Percentiles rank a stretch among this genome's conserved stretches.
Evolutionary conservation across 2,329 filamentous ascomycete genomes (phyloP).

Genomic region (Hymenoscyphus albidus): DNA sequence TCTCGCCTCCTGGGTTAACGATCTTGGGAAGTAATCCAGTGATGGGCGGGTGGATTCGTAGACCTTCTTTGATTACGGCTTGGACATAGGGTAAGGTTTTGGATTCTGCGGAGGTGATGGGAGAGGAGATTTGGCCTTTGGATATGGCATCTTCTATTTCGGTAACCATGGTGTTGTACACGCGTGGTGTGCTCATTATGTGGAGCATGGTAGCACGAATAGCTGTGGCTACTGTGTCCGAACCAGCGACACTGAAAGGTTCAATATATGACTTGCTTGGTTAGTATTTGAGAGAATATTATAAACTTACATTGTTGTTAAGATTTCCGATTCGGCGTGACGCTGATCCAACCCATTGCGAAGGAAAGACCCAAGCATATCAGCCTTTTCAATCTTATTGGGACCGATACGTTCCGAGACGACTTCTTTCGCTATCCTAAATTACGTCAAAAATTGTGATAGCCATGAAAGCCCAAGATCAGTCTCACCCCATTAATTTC

Average conservation of each 20-base stretch:
- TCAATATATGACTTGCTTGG: not conserved
- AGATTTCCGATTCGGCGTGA: constrained; percentile 15
- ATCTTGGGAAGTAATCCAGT: constrained; percentile 23
- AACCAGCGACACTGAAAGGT: constrained; percentile 44
- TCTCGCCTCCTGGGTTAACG: constrained; percentile 25
- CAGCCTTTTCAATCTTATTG: constrained; percentile 34
- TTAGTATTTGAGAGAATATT: not conserved
- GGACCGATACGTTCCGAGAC: constrained; percentile 36
- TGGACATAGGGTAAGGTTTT: constrained; percentile 44
- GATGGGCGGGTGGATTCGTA: constrained; percentile 45
- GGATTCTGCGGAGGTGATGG: constrained; percentile 36
- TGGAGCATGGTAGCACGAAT: constrained; percentile 36
- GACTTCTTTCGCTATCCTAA: not conserved
- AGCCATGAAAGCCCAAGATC: not conserved
- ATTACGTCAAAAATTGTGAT: not conserved
- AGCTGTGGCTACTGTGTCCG: constrained; percentile 54
- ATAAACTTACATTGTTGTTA: constrained; percentile 28
- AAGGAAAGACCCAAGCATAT: constrained; percentile 50
- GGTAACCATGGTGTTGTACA: constrained; percentile 8
- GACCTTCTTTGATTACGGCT: constrained; percentile 47
- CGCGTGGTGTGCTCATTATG: constrained; percentile 20
- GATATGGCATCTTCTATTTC: not conserved
- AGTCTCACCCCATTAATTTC: not conserved
- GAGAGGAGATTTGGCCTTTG: not conserved
- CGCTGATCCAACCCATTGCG: constrained; percentile 7